These are phyloP conservation scores for Fraxinus sp. DNA, from an alignment of 305 asterid species.

Conservation along the genomic window DNA sequence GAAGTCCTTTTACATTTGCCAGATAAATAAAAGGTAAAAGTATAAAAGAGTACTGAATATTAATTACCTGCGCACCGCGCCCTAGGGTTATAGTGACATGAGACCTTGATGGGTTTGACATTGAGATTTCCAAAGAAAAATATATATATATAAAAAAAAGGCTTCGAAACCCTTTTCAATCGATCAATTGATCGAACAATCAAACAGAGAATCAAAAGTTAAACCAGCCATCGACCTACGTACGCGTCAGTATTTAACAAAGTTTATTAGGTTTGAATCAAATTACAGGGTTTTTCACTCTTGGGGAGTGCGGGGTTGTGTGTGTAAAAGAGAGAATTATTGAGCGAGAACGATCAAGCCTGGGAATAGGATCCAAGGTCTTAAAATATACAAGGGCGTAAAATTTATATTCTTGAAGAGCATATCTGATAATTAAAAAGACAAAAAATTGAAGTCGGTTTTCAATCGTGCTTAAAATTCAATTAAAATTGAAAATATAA, in stretches of 20 bases:
- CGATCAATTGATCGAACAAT: not conserved
- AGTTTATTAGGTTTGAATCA: not conserved
- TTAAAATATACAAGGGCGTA: no score
- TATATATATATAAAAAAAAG: no score
- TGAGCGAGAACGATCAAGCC: no score
- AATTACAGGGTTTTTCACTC: not conserved
- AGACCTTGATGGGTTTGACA: constrained; percentile 75
- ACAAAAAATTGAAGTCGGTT: no score
- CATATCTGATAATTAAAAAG: no score
- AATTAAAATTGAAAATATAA: no score
- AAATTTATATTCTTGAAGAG: no score
- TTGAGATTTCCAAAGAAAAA: constrained; percentile 19
- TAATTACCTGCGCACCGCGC: constrained; percentile 64
- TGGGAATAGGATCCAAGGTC: no score
- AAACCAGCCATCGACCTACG: not conserved
- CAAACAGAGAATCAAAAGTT: not conserved
- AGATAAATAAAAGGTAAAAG: not conserved
- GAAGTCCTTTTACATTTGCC: not conserved
- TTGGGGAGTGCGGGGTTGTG: no score
- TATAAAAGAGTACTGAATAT: not conserved
- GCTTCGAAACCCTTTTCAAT: not conserved
- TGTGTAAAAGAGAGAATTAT: no score
- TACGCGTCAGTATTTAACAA: not conserved
- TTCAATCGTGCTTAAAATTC: no score
- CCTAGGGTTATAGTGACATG: constrained; percentile 83